phyloP scores from a whole-genome alignment of 768 basidiomycete species.

The Mycena rosella region DNA sequence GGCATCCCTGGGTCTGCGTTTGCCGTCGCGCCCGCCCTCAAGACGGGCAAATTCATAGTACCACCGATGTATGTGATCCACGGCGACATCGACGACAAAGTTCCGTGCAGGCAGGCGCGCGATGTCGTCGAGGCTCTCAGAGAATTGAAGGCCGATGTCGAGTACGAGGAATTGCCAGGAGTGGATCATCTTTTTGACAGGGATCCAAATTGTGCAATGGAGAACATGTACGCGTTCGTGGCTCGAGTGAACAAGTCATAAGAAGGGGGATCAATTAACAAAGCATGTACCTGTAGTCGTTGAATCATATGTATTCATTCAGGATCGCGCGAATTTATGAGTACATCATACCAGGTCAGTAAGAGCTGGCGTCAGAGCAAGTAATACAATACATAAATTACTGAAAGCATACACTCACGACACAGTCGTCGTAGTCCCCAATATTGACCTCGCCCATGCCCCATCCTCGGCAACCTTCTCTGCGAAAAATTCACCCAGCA shows the following conservation, averaged over 20 bases:
- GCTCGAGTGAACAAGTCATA: constrained; percentile 33
- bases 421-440: constrained; percentile 44
- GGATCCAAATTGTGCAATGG: constrained; percentile 48
- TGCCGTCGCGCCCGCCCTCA: constrained; percentile 46
- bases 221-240: constrained; percentile 51
- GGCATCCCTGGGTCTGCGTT: constrained; percentile 46
- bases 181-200: constrained; percentile 52
- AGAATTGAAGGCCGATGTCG: constrained; percentile 38
- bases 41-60: constrained; percentile 39
- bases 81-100: constrained; percentile 51
- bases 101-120: constrained; percentile 49
- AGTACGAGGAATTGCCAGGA: constrained; percentile 50
- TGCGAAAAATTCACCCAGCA: constrained; percentile 75
- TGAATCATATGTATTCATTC: too few relatives aligned
- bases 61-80: constrained; percentile 54
- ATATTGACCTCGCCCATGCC: constrained; percentile 73
- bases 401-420: constrained; percentile 12
- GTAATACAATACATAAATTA: constrained; percentile 18
- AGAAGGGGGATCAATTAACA: background rate
- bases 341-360: background rate
- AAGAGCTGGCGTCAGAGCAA: constrained; percentile 2
- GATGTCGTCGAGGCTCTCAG: constrained; percentile 49
- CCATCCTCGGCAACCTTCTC: constrained; percentile 68
- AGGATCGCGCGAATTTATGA: too few relatives aligned
- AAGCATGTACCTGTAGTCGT: background rate